phyloP scores from a whole-genome alignment of 208 protist genomes.

The Leishmania lainsoni region DNA sequence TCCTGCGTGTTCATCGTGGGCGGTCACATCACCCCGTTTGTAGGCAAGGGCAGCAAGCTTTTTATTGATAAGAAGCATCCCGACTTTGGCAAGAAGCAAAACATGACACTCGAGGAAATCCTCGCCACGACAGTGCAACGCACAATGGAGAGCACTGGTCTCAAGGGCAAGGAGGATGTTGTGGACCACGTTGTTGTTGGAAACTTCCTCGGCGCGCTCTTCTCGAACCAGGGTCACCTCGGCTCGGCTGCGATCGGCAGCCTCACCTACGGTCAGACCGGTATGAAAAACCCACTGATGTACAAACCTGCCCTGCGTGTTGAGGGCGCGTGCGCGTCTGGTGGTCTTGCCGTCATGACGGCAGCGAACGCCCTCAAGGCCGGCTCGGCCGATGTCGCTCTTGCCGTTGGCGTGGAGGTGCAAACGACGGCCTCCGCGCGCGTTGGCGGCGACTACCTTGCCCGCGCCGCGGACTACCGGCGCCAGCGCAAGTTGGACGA shows the following conservation, averaged over 20 bases:
- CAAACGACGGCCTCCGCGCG: constrained; percentile 84
- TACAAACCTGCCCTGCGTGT: constrained; percentile 83
- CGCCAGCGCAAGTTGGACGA: constrained; percentile 89
- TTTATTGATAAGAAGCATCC: constrained; percentile 94
- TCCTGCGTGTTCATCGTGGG: constrained; percentile 79
- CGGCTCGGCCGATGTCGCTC: constrained; percentile 65
- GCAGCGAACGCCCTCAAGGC: constrained; percentile 59
- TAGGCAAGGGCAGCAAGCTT: constrained; percentile 88
- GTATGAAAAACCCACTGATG: constrained; percentile 48
- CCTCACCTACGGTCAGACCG: constrained; percentile 35
- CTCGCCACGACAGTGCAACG: constrained; percentile 59
- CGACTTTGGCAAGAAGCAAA: constrained; percentile 90
- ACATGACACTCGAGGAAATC: constrained; percentile 81
- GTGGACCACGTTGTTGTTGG: constrained; percentile 82
- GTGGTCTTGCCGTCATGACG: constrained; percentile 75
- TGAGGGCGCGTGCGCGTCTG: constrained; percentile 92
- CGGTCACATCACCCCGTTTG: constrained; percentile 85
- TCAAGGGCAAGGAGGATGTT: constrained; percentile 54
- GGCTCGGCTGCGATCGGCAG: constrained; percentile 74
- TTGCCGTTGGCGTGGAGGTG: constrained; percentile 89
- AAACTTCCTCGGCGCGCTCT: constrained; percentile 91
- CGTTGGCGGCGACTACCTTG: constrained; percentile 89
- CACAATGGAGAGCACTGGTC: constrained; percentile 51
- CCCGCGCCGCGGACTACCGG: constrained; percentile 86
- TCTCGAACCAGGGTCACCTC: constrained; percentile 89